A percentile compares a stretch with the other conserved stretches of the same genome.
Evolutionary conservation across 495 filamentous ascomycete genomes (phyloP).

Genomic region (Rhypophila decipiens): DNA sequence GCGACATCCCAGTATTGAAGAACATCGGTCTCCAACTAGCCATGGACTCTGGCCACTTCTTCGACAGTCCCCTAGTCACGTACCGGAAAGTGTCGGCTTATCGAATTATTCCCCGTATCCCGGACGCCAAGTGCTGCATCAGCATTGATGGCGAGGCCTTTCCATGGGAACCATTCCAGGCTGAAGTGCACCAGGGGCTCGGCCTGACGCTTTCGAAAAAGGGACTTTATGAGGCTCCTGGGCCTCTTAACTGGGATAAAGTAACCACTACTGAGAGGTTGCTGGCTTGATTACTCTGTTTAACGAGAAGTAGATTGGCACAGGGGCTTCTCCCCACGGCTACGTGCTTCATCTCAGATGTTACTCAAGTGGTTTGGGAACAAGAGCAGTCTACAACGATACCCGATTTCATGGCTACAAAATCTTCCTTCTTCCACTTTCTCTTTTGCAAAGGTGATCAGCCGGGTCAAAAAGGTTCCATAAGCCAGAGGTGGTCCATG

Average conservation of each 20-base stretch:
- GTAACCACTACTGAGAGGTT: constrained; percentile 22
- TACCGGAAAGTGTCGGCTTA: constrained; percentile 81
- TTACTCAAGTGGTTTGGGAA: too few relatives aligned
- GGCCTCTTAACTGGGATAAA: constrained; percentile 43
- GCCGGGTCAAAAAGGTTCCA: too few relatives aligned
- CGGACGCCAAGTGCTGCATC: constrained; percentile 67
- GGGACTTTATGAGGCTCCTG: constrained; percentile 67
- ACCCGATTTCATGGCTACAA: too few relatives aligned
- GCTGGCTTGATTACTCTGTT: constrained; percentile 8
- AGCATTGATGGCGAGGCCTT: constrained; percentile 89
- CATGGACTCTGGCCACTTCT: constrained; percentile 66
- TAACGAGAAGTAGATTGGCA: too few relatives aligned
- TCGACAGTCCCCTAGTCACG: constrained; percentile 67
- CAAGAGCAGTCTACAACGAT: too few relatives aligned
- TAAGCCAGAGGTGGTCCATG: too few relatives aligned
- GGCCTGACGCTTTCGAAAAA: constrained; percentile 76
- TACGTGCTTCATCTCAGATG: too few relatives aligned
- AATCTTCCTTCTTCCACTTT: too few relatives aligned
- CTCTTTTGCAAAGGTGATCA: too few relatives aligned
- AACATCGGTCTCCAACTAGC: constrained; percentile 61
- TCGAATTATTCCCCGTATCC: constrained; percentile 67
- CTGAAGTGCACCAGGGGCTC: constrained; percentile 76
- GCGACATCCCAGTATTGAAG: constrained; percentile 58
- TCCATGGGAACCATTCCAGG: constrained; percentile 84
- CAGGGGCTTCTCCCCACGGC: too few relatives aligned